phyloP scores from a whole-genome alignment of 257 asterid species.

The Capsicum baccatum region DNA sequence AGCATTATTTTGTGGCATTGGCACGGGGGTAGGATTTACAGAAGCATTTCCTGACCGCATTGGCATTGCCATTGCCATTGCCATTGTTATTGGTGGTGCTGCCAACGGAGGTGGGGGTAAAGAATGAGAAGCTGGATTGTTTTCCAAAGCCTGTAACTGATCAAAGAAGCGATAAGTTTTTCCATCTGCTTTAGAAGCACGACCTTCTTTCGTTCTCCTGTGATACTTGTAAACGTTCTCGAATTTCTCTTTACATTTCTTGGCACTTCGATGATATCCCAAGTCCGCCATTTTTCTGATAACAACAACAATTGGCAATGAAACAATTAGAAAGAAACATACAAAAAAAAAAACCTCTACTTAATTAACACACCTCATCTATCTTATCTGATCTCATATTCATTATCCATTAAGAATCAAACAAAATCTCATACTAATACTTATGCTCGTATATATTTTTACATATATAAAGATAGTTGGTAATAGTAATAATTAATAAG shows the following conservation, averaged over 20 bases:
- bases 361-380: background rate
- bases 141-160: conserved; percentile 79
- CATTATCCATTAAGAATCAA: conserved; percentile 26
- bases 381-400: background rate
- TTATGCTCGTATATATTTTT: too few species aligned
- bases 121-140: conserved; percentile 30
- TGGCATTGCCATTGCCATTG: conserved; percentile 27
- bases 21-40: conserved; percentile 46
- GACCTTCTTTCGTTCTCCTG: conserved; percentile 83
- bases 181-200: conserved; percentile 83
- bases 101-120: conserved; percentile 35
- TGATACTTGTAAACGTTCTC: conserved; percentile 66
- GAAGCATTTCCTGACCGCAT: conserved; percentile 46
- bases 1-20: background rate
- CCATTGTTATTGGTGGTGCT: conserved; percentile 40
- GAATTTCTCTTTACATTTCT: conserved; percentile 72
- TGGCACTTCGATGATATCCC: conserved; percentile 65
- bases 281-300: conserved; percentile 69
- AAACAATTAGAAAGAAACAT: background rate
- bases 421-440: background rate
- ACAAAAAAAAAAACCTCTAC: background rate
- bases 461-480: too few species aligned
- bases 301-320: background rate
- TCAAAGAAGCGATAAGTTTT: conserved; percentile 90
- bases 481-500: too few species aligned